Evolutionary conservation across 257 asterid species (phyloP), one percentile per base, ranked within the genome.

Genomic region (Nicotiana benthamiana): DNA sequence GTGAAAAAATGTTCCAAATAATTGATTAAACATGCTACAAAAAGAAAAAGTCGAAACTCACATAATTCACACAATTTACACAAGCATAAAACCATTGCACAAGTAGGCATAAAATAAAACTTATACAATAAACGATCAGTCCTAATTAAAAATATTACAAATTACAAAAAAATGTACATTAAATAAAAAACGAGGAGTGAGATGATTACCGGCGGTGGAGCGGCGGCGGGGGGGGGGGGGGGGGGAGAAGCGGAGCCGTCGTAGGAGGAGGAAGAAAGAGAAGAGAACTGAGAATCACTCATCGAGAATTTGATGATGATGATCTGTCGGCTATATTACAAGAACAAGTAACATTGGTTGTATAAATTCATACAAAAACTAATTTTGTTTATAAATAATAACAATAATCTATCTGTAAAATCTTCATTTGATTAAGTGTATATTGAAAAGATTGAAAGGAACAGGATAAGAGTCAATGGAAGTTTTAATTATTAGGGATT

Each of bases 201-300:
- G 24, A 24, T 46, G 59, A 46, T 56, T 56, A 56, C 88, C 84
- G 51, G 77, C 13, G 84, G 80, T 12, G 83, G 83, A 57, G 75
- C 75, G 57, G 59, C 64, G 36, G 1, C 65, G 59, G 87, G 36
- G 26, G 67, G 59, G 57, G 59, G 59, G 36, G 1, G 59, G 59
- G 87, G 36, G 26, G 67, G 59, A 9, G 77, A 70, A 46, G 3
- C 80, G 75, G 84, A 85, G 79, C 63, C 85, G 64, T 83, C 85
- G 59, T 75, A 86, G 12, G 87, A 83, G 66, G 84, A 83, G 51
- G 63, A 34, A 16, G 89, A 78, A 3, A 86, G 48, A 62, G 87
- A 81, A 75, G 81, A 74, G 30, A 74, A 74, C 18, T 52, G 84
- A 13, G 83, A 82, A 53, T 83, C 87, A 20, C 78, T 77, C 89